These are phyloP conservation scores for Metarhizium sp. DNA, from an alignment of 2,329 filamentous ascomycete species.

Conservation along the genomic window DNA sequence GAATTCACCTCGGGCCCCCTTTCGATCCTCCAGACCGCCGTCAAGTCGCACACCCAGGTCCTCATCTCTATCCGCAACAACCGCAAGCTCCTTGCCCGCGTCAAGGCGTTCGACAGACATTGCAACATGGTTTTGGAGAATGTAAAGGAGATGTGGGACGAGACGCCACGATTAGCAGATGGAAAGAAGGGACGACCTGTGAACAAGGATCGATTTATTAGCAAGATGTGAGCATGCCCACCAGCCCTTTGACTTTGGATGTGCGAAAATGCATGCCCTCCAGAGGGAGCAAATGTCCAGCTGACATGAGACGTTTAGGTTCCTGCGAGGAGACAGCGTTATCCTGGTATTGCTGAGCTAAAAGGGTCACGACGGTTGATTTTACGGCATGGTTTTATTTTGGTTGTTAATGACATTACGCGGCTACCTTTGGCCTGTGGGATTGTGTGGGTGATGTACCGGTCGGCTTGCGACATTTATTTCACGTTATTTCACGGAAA, in stretches of 20 bases:
- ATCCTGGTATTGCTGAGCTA: constrained; percentile 78
- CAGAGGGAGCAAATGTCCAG: background rate
- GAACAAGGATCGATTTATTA: constrained; percentile 97
- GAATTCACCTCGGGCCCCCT: constrained; percentile 49
- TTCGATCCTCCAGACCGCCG: constrained; percentile 93
- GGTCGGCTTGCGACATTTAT: background rate
- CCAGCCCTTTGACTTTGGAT: background rate
- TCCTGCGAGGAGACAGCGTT: constrained; percentile 78
- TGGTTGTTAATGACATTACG: background rate
- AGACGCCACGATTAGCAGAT: constrained; percentile 71
- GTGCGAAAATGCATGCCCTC: background rate
- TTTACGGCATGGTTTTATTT: background rate
- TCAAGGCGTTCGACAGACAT: constrained; percentile 97
- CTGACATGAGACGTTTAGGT: constrained; percentile 40
- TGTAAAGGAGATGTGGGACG: constrained; percentile 96
- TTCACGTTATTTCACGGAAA: background rate
- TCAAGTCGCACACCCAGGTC: constrained; percentile 88
- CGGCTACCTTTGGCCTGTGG: constrained; percentile 5
- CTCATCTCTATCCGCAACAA: constrained; percentile 98
- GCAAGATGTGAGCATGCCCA: constrained; percentile 67
- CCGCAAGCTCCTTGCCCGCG: constrained; percentile 90
- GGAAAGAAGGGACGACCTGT: constrained; percentile 85
- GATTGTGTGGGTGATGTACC: constrained; percentile 10
- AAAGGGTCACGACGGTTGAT: constrained; percentile 5
- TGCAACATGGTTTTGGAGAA: constrained; percentile 99